A percentile compares a stretch with the other conserved stretches of the same genome.
Evolutionary conservation across 805 yeast species (phyloP).

Genomic region (Sungouiella thailandica): DNA sequence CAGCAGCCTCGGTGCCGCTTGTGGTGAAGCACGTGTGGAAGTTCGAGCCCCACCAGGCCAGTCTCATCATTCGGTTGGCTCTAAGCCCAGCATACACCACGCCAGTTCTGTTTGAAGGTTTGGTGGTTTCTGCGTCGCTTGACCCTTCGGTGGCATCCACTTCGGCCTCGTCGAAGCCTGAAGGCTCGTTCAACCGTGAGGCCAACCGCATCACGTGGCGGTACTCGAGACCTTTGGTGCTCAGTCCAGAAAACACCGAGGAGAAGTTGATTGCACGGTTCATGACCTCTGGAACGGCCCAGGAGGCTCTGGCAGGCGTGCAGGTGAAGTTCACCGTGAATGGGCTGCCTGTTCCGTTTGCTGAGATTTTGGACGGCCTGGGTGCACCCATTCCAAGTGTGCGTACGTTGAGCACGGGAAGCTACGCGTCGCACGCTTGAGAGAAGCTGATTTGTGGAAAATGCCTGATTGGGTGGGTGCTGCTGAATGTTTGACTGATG

Average conservation of each 20-base stretch:
- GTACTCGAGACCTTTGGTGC: slow-evolving; percentile 38
- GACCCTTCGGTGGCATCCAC: slow-evolving; percentile 54
- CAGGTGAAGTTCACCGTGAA: slow-evolving; percentile 59
- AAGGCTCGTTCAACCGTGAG: slow-evolving; percentile 86
- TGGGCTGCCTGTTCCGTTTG: slow-evolving; percentile 36
- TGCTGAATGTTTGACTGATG: too few relatives aligned
- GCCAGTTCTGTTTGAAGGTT: slow-evolving; percentile 48
- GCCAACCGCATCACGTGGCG: slow-evolving; percentile 86
- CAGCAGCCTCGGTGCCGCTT: slow-evolving; percentile 53
- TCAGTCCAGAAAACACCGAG: slow-evolving; percentile 33
- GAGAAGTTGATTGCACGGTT: slow-evolving; percentile 83
- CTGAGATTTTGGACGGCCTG: slow-evolving; percentile 28
- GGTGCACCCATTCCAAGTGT: slow-evolving; percentile 40
- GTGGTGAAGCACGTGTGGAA: slow-evolving; percentile 83
- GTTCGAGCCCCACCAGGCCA: slow-evolving; percentile 77
- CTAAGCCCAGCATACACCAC: slow-evolving; percentile 44
- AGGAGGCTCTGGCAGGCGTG: slow-evolving; percentile 72
- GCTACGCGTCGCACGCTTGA: slow-evolving; percentile 37
- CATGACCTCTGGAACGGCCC: slow-evolving; percentile 64
- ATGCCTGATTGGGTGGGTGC: too few relatives aligned
- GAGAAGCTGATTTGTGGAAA: too few relatives aligned
- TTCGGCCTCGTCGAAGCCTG: slow-evolving; percentile 84
- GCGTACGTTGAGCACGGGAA: slow-evolving; percentile 46
- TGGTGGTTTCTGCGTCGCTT: slow-evolving; percentile 58
- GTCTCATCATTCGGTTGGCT: slow-evolving; percentile 70